phyloP scores from a whole-genome alignment of 176 grass and related monocot species.

The Chrysopogon serrulatus region DNA sequence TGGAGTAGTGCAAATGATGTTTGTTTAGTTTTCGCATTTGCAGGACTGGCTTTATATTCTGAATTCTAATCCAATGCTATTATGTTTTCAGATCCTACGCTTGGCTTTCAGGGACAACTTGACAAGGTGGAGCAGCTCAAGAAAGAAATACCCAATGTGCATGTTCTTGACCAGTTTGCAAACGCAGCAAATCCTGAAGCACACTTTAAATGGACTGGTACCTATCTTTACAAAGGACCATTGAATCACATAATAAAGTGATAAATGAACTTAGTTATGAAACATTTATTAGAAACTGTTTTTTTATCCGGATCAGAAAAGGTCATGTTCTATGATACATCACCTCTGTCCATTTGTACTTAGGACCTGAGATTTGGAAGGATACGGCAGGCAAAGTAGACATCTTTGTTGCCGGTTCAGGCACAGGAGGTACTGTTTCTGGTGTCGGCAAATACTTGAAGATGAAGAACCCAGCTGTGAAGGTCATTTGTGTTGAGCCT shows the following conservation, averaged over 20 bases:
- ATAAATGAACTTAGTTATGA: neutral
- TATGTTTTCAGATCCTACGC: conserved; percentile 56
- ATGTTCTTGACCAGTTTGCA: conserved; percentile 59
- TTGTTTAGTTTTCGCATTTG: neutral
- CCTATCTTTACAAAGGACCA: neutral
- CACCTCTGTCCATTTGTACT: neutral
- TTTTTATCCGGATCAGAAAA: neutral
- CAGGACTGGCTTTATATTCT: neutral
- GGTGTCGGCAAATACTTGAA: conserved; percentile 75
- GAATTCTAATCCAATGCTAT: neutral
- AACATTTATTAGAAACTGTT: neutral
- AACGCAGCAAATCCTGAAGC: conserved; percentile 72
- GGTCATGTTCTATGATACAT: neutral
- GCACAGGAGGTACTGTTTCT: conserved; percentile 68
- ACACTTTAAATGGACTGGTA: conserved; percentile 72
- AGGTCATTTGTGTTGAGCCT: conserved; percentile 78
- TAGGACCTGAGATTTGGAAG: conserved; percentile 83
- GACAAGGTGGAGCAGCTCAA: conserved; percentile 60
- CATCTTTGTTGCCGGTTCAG: conserved; percentile 29
- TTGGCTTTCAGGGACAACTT: conserved; percentile 45
- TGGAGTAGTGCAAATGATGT: neutral
- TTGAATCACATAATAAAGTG: neutral
- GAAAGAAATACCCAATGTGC: conserved; percentile 45
- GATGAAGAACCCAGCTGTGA: conserved; percentile 63
- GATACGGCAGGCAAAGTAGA: conserved; percentile 80